phyloP scores from a whole-genome alignment of 176 grass and related monocot species.

The Cenchrus americanus region DNA sequence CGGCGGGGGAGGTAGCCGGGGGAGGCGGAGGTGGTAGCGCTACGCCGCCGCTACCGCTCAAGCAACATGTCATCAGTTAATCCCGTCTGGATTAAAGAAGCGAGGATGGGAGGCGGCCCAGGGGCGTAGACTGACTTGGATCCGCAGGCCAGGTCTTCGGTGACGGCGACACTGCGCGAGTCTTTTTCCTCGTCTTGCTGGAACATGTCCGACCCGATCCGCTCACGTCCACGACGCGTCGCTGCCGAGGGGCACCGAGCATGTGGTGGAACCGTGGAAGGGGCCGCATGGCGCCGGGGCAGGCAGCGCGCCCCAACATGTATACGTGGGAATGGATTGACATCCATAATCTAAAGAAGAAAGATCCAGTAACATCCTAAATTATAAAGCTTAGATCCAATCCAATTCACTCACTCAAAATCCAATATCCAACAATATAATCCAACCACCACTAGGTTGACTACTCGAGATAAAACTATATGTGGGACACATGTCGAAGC shows the following conservation, averaged over 20 bases:
- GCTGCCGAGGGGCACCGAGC: neutral
- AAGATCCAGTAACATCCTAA: too few relatives aligned
- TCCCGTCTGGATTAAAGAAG: neutral
- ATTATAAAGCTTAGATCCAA: too few relatives aligned
- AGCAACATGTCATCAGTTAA: neutral
- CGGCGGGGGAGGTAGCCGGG: neutral
- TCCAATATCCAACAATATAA: too few relatives aligned
- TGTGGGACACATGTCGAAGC: too few relatives aligned
- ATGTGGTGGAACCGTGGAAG: too few relatives aligned
- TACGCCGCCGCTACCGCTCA: neutral
- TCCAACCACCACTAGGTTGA: too few relatives aligned
- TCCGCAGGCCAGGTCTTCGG: neutral
- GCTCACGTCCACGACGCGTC: neutral
- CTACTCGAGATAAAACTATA: too few relatives aligned
- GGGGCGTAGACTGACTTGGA: conserved; percentile 31
- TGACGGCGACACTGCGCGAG: conserved; percentile 16
- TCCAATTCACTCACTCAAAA: too few relatives aligned
- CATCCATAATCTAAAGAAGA: too few relatives aligned
- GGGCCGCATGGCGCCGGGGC: neutral
- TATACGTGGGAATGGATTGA: too few relatives aligned
- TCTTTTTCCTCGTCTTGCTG: conserved; percentile 14
- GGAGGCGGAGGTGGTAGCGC: too few relatives aligned
- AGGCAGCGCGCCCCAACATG: conserved; percentile 10
- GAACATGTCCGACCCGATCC: conserved; percentile 26
- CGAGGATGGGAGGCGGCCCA: neutral